Conservation (phyloP, 495 filamentous ascomycete species). For the Bombardia bombarda region DNA sequence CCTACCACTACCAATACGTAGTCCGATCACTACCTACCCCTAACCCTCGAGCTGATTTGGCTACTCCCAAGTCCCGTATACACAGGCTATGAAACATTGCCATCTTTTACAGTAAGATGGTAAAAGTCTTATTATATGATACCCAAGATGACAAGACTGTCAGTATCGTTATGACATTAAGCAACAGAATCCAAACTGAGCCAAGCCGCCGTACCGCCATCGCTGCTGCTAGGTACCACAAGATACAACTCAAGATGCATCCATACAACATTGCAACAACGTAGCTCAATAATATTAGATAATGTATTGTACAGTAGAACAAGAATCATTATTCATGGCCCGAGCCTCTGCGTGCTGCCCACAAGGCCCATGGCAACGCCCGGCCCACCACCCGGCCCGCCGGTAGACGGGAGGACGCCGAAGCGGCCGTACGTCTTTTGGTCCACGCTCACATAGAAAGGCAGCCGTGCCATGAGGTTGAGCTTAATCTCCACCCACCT, state of each 20-base stretch:
- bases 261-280: not conserved
- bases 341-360: constrained; percentile 57
- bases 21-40: too few relatives aligned
- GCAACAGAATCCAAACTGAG: too few relatives aligned
- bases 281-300: not conserved
- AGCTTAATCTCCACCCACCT: constrained; percentile 79
- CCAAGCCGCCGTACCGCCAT: not conserved
- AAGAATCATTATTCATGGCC: constrained; percentile 32
- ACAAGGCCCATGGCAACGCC: constrained; percentile 45
- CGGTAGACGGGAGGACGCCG: constrained; percentile 64
- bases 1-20: too few relatives aligned
- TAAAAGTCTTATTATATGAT: too few relatives aligned
- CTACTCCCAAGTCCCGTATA: too few relatives aligned
- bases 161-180: too few relatives aligned
- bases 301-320: not conserved
- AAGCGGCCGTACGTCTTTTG: constrained; percentile 96
- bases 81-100: too few relatives aligned
- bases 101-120: too few relatives aligned
- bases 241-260: not conserved
- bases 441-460: constrained; percentile 85
- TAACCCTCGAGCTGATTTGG: too few relatives aligned
- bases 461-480: constrained; percentile 71
- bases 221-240: not conserved
- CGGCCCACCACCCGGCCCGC: constrained; percentile 10
- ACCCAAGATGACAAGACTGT: too few relatives aligned